phyloP scores from a whole-genome alignment of 352 stramenopile species.

The Globisporangium orthogonon region DNA sequence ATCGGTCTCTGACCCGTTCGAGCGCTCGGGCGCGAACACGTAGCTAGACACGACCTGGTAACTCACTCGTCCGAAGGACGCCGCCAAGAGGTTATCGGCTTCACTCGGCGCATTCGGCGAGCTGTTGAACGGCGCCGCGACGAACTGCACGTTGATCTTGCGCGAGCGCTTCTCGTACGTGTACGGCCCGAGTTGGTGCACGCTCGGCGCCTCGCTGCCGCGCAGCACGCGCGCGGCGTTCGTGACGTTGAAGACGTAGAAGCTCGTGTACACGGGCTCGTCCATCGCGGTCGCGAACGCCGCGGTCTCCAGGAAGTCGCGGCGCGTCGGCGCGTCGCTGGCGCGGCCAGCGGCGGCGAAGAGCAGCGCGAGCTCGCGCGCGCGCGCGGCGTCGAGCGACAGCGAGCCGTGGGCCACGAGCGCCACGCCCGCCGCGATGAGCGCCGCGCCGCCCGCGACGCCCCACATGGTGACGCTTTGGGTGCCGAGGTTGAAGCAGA shows the following conservation, averaged over 20 bases:
- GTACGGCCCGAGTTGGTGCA: constrained; percentile 60
- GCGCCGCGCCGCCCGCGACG: constrained; percentile 13
- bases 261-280: constrained; percentile 41
- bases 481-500: background rate
- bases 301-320: constrained; percentile 18
- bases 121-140: constrained; percentile 11
- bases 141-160: constrained; percentile 50
- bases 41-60: constrained; percentile 47
- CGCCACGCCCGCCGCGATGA: constrained; percentile 17
- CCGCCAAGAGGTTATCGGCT: constrained; percentile 1
- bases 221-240: constrained; percentile 37
- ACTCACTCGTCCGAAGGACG: constrained; percentile 30
- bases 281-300: constrained; percentile 41
- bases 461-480: constrained; percentile 17
- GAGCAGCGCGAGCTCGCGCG: constrained; percentile 7
- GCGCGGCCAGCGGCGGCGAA: constrained; percentile 9
- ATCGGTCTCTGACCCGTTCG: constrained; percentile 58
- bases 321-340: background rate
- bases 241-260: constrained; percentile 73
- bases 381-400: constrained; percentile 18
- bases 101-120: background rate
- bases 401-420: constrained; percentile 17
- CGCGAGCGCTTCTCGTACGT: constrained; percentile 53
- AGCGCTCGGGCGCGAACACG: constrained; percentile 36
- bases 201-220: constrained; percentile 17